A percentile compares a stretch with the other conserved stretches of the same genome.
phyloP scores from a whole-genome alignment of 2,329 filamentous ascomycete species.

The Calonectria crousiana region DNA sequence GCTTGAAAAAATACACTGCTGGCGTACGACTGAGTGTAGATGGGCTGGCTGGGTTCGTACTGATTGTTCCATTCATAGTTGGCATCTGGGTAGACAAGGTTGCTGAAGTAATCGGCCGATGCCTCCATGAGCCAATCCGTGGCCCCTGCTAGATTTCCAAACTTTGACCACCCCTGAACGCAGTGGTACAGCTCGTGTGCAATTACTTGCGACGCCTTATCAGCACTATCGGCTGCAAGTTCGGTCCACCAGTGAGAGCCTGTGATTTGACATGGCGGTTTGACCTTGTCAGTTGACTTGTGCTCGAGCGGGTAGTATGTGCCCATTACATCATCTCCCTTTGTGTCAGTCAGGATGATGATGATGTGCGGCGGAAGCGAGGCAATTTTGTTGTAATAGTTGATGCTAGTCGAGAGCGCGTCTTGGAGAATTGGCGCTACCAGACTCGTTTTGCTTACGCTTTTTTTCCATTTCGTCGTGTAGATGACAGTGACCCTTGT shows the following conservation, averaged over 20 bases:
- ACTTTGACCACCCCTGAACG: constrained; percentile 1
- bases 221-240: neutral
- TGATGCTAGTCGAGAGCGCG: constrained; percentile 17
- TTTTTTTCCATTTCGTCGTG: constrained; percentile 18
- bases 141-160: neutral
- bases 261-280: constrained; percentile 24
- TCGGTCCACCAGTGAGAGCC: constrained; percentile 17
- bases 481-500: constrained; percentile 25
- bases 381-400: constrained; percentile 20
- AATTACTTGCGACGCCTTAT: constrained; percentile 21
- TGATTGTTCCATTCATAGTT: constrained; percentile 27
- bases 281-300: too few relatives aligned
- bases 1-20: constrained; percentile 29
- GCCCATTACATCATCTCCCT: neutral
- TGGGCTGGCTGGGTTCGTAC: constrained; percentile 23
- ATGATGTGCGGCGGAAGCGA: constrained; percentile 17
- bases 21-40: constrained; percentile 28
- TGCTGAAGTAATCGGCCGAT: constrained; percentile 34
- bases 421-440: constrained; percentile 22
- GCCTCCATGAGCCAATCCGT: constrained; percentile 21
- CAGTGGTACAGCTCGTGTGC: constrained; percentile 35
- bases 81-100: constrained; percentile 23
- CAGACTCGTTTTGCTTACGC: neutral
- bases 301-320: constrained; percentile 22
- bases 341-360: constrained; percentile 20